Conservation (phyloP, 331 rosid genomes). For the Ulmus americana region DNA sequence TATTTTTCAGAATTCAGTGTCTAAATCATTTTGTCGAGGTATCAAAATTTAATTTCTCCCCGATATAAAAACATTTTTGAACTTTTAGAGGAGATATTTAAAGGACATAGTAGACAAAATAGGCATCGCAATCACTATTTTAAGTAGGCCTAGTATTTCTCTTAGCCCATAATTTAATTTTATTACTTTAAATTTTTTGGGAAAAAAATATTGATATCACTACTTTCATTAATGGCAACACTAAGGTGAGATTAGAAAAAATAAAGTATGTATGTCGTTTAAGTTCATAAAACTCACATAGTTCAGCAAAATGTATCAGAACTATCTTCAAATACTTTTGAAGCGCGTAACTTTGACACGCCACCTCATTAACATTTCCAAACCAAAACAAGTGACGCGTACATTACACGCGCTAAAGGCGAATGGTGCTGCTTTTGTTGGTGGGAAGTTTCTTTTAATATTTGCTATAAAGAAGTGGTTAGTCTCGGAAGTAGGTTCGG, state of each 20-base stretch:
- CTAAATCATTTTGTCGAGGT: no score
- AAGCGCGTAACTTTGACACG: neutral
- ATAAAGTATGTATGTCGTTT: neutral
- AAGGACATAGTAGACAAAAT: no score
- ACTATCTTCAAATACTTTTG: neutral
- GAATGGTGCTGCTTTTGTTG: neutral
- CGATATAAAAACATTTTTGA: no score
- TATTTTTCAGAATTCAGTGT: no score
- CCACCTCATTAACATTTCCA: neutral
- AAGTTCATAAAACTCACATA: no score
- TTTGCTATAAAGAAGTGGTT: neutral
- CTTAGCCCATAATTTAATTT: neutral
- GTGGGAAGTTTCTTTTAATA: neutral
- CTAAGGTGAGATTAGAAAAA: neutral
- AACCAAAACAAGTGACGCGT: neutral
- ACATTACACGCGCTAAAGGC: neutral
- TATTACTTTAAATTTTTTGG: neutral
- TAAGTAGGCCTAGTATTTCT: no score
- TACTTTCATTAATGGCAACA: neutral
- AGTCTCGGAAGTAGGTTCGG: conserved; percentile 27
- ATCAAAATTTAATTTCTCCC: no score
- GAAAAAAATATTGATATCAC: neutral
- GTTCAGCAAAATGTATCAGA: no score
- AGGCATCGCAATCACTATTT: no score
- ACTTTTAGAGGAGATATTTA: no score